Base-by-base conservation (phyloP, 208 protist species). In the Trypanosoma melophagium region DNA sequence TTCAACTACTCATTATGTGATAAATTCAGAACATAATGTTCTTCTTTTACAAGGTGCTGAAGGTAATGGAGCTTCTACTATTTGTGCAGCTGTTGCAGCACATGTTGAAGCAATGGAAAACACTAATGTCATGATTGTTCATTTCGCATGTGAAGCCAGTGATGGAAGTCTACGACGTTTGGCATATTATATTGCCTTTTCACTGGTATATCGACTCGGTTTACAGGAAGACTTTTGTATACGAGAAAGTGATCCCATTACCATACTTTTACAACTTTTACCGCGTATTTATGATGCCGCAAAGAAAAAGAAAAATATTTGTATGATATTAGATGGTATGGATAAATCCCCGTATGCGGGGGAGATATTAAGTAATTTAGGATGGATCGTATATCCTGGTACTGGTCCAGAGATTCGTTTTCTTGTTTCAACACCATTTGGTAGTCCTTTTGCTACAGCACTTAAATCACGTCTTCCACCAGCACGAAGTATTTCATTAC, bases 1-100 rank as follows among this genome's bases (percentile, higher is more conserved):
- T 17, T 28, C 35, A 1, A 51, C 59, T 51, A 40, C 38, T 31
- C 8, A 7, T 7, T 25, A n/a, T 22, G 31, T 14, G 0, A 44
- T 16, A 3, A 12, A 74, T 38, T 31, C 14, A 8, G 25, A 45
- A 42, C n/a, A 22, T 14, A 71, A 77, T 56, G 80, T 94, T 17
- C 70, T 94, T n/a, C 53, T 92, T 7, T 19, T 96, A 25, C 71
- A 81, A 28, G 88, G 80, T 19, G 31, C 40, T 25, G 90, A 96
- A 19, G 87, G 86, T 19, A 77, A 88, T 60, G 90, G 90, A 14
- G 89, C 90, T 64, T 93, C 87, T 0, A 86, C 84, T 2, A 76
- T 83, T 7, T 28, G 85, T 42, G 87, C 90, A 0, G 76, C 81
- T 0, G 44, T 93, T 16, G 54, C 69, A 16, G 52, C 79, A 40